Conservation (phyloP, 371 early-diverging fungal genomes). For the Cokeromyces recurvatus region DNA sequence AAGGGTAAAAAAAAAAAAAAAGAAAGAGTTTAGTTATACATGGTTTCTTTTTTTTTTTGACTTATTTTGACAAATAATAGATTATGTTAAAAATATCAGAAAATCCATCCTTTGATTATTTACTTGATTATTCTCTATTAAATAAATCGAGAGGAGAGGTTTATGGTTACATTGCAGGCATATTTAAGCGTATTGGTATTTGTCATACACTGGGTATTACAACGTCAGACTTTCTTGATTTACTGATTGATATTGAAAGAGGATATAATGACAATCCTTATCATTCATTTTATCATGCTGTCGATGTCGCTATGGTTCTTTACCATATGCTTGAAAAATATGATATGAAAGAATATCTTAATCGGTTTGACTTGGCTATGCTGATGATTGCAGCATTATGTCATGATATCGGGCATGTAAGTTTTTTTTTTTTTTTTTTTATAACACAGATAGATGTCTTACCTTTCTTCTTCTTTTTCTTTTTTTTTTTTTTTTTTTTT, state of each 20-base stretch:
- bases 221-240: conserved; percentile 68
- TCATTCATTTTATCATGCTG: conserved; percentile 87
- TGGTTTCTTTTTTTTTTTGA: not conserved
- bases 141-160: conserved; percentile 61
- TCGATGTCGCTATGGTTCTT: conserved; percentile 79
- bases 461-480: no score
- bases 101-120: conserved; percentile 30
- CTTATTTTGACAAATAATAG: conserved; percentile 6
- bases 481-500: conserved; percentile 9
- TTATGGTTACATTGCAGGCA: conserved; percentile 65
- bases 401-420: conserved; percentile 90
- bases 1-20: conserved; percentile 8
- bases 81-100: conserved; percentile 29
- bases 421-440: conserved; percentile 12
- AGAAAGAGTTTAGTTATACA: not conserved
- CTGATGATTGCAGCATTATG: conserved; percentile 78
- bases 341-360: conserved; percentile 54
- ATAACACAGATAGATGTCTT: not conserved
- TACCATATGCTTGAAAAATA: conserved; percentile 66
- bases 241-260: conserved; percentile 72
- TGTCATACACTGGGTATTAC: conserved; percentile 52
- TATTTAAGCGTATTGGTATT: conserved; percentile 58
- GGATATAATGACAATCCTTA: conserved; percentile 79
- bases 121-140: conserved; percentile 58
- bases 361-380: conserved; percentile 64